Base-by-base conservation (phyloP, 2,329 filamentous ascomycete genomes). In the Colletotrichum cuscutae region DNA sequence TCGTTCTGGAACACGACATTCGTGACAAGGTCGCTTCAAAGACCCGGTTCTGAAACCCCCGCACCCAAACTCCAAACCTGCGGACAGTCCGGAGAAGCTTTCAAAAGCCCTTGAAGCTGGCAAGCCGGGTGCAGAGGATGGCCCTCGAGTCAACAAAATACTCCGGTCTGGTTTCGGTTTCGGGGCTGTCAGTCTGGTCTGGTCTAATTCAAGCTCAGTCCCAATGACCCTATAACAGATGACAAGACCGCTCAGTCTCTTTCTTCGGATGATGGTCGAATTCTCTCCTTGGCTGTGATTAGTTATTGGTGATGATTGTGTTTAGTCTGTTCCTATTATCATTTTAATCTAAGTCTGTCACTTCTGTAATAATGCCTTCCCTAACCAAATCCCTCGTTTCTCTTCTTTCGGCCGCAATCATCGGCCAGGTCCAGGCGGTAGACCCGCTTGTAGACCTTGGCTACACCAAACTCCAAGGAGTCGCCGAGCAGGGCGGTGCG, bases 401-500 rank as follows among this genome's bases (percentile, higher is more conserved):
- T 30, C 13, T 72, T 61, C 66, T 72, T 11, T 60, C 70, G 46
- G 66, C 70, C 66, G 60, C 54, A 32, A 24, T 35, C 32, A 37
- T 70, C 66, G 70, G 66, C 35, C 70, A 61, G 32, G 60, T 72
- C 59, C 70, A 57, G 46, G 70, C 70, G 70, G 70, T 72, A 70
- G 70, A 72, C 22, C 70, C 70, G 70, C 61, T 65, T 24, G 90
- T 95, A 15, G 85, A 93, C 74, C 84, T 95, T 30, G 87, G 86
- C 5, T 95, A 95, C 78, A 88, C 91, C 26, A 88, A 85, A 28
- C 94, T 95, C 77, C 81, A 85, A 63, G 94, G 94, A 8, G 81
- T 84, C 5, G 78, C 84, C 1, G 83, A 87, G 3, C 60, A 60
- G 7, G 56, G 70, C 19, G 92, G 91, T 1, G 83, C 94, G 61